A percentile compares a stretch with the other conserved stretches of the same genome.
phyloP scores from a whole-genome alignment of 1,284 basidiomycete genomes.

The Leccinum pallidistipes region DNA sequence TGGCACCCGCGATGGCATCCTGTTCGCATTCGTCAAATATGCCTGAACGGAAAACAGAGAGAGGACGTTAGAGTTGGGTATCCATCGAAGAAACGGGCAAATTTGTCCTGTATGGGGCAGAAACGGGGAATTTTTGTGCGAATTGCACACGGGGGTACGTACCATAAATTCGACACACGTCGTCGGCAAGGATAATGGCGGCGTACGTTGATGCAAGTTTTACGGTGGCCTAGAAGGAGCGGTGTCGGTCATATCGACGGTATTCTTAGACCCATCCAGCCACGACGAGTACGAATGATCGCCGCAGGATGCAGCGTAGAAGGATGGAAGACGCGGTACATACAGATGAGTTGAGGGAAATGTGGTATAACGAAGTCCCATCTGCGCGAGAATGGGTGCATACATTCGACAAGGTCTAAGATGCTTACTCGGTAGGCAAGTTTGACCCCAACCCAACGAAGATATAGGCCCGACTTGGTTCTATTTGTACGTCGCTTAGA shows the following conservation, averaged over 20 bases:
- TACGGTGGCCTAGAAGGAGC: too few species aligned
- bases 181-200: too few species aligned
- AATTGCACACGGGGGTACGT: too few species aligned
- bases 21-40: constrained; percentile 79
- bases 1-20: constrained; percentile 78
- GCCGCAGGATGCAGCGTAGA: too few species aligned
- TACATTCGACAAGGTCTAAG: neutral
- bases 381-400: constrained; percentile 40
- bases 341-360: too few species aligned
- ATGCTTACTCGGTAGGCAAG: constrained; percentile 54
- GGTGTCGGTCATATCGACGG: too few species aligned
- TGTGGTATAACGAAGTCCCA: constrained; percentile 54
- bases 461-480: constrained; percentile 52
- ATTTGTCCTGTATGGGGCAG: constrained; percentile 82
- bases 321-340: too few species aligned
- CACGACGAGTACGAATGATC: too few species aligned
- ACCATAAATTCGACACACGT: too few species aligned
- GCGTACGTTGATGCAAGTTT: too few species aligned
- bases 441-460: constrained; percentile 56
- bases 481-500: constrained; percentile 50
- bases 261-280: too few species aligned
- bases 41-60: constrained; percentile 63
- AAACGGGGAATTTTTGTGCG: constrained; percentile 63
- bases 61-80: constrained; percentile 70
- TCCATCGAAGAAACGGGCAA: constrained; percentile 79